Conservation (phyloP, 2,329 filamentous ascomycete genomes). For the Keithomyces neogunnii region DNA sequence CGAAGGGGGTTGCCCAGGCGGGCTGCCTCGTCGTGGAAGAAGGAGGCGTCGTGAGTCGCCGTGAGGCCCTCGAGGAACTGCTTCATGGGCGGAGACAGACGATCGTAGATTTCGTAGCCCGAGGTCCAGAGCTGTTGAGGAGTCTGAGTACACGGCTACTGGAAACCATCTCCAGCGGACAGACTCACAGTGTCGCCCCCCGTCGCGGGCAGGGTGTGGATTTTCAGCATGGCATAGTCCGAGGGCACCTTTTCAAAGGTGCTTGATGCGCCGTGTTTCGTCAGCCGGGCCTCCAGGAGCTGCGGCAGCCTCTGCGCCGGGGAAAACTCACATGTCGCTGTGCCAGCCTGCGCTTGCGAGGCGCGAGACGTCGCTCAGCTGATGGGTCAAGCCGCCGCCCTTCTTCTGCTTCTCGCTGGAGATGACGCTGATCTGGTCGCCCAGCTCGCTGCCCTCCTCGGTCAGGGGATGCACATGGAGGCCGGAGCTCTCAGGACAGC, state of each 20-base stretch:
- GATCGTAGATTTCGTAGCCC: slow-evolving; percentile 51
- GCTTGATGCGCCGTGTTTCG: slow-evolving; percentile 6
- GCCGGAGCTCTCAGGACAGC: slow-evolving; percentile 35
- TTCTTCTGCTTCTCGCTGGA: slow-evolving; percentile 47
- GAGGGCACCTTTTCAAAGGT: slow-evolving; percentile 50
- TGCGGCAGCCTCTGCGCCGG: background rate
- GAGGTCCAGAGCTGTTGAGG: slow-evolving; percentile 38
- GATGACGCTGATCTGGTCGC: slow-evolving; percentile 49
- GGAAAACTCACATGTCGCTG: slow-evolving; percentile 40
- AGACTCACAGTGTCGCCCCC: slow-evolving; percentile 43
- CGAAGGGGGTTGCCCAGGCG: slow-evolving; percentile 37
- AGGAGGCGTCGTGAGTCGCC: slow-evolving; percentile 36
- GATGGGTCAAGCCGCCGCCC: slow-evolving; percentile 41
- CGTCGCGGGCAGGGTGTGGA: slow-evolving; percentile 45
- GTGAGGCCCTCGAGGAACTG: slow-evolving; percentile 40
- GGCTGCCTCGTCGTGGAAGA: slow-evolving; percentile 41
- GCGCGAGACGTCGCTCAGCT: slow-evolving; percentile 39
- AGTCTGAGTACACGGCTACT: no score
- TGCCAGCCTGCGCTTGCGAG: slow-evolving; percentile 36
- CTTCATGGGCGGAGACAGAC: slow-evolving; percentile 38
- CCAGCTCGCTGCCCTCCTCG: slow-evolving; percentile 41
- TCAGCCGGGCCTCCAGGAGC: background rate
- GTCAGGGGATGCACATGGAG: slow-evolving; percentile 48
- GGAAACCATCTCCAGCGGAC: no score
- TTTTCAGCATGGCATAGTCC: slow-evolving; percentile 52